phyloP scores from a whole-genome alignment of 805 yeast species.

The Candida cerambycidarum region DNA sequence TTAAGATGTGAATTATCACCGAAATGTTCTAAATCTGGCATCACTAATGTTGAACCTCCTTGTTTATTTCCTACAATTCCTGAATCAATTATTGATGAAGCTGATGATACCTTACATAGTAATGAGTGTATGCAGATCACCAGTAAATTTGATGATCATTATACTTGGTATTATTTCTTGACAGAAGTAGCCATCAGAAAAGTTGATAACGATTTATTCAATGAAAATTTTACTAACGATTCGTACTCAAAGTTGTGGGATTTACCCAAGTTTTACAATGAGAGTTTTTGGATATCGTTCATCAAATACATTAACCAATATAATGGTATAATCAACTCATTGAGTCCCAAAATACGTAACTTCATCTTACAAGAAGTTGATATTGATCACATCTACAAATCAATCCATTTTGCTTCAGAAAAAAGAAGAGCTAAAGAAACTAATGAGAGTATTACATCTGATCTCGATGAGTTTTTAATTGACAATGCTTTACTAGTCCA shows the following conservation, averaged over 20 bases:
- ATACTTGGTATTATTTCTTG: conserved; percentile 39
- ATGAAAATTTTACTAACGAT: conserved; percentile 28
- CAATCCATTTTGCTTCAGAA: conserved; percentile 25
- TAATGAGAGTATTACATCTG: conserved; percentile 14
- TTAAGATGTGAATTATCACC: conserved; percentile 35
- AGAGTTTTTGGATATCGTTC: conserved; percentile 25
- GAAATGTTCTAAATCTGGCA: conserved; percentile 30
- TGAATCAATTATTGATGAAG: conserved; percentile 19
- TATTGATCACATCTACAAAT: conserved; percentile 27
- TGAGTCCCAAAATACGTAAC: conserved; percentile 32
- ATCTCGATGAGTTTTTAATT: conserved; percentile 33
- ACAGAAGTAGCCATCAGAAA: conserved; percentile 42
- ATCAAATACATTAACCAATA: conserved; percentile 36
- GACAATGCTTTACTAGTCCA: conserved; percentile 33
- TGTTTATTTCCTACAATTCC: conserved; percentile 33
- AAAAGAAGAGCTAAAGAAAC: conserved; percentile 13
- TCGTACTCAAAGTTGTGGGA: conserved; percentile 23
- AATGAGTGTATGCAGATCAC: conserved; percentile 27
- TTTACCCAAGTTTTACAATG: conserved; percentile 20
- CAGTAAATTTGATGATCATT: conserved; percentile 23
- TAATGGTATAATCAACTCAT: conserved; percentile 37
- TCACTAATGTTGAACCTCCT: conserved; percentile 31
- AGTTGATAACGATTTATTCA: conserved; percentile 36
- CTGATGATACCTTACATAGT: conserved; percentile 17
- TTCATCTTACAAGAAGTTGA: conserved; percentile 34